Evolutionary conservation across 352 stramenopile species (phyloP), one percentile per base, ranked within the genome.

Genomic region (Phytophthora meadii): DNA sequence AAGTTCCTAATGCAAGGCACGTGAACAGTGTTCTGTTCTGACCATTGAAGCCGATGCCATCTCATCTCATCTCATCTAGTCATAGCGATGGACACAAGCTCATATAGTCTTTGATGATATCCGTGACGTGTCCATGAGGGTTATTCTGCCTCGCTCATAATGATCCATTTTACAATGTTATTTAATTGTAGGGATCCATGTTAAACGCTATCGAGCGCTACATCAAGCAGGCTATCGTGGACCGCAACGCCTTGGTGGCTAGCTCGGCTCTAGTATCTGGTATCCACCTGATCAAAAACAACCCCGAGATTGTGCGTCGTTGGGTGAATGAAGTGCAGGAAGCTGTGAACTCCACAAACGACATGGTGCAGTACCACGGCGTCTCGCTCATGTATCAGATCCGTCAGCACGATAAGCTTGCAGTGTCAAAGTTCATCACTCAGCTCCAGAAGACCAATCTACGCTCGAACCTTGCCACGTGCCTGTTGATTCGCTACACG

Each of bases 331-430:
- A 99, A 81, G 96, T 98, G 19, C 94, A 98, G 70, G 97, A 99
- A 68, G 97, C 96, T 4, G 90, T 99, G 7, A 96, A 92, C 66
- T 99, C 92, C 39, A 88, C 88, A 15, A 89, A 98, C 74, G 96
- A 99, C 56, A 99, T 99, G 97, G 98, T 99, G 11, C 96, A 99
- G 82, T 99, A 99, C 82, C 98, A 99, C 64, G 98, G 96, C 8
- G 93, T 99, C 52, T 94, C 96, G 27, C 84, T 99, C 8, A 83
- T 99, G 10, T 99, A 99, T 77, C 90, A 98, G 74, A 99, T 99
- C 72, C 99, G 99, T 55, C 93, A 97, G 62, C 93, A 99, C 72
- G 98, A 99, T 85, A 90, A 94, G 46, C 90, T 99, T 10, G 98
- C 97, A 5, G 90, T 99, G 30, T 98, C 94, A n/a, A 99, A 99